phyloP scores from a whole-genome alignment of 2,329 filamentous ascomycete species.

The Cladosporium velox region DNA sequence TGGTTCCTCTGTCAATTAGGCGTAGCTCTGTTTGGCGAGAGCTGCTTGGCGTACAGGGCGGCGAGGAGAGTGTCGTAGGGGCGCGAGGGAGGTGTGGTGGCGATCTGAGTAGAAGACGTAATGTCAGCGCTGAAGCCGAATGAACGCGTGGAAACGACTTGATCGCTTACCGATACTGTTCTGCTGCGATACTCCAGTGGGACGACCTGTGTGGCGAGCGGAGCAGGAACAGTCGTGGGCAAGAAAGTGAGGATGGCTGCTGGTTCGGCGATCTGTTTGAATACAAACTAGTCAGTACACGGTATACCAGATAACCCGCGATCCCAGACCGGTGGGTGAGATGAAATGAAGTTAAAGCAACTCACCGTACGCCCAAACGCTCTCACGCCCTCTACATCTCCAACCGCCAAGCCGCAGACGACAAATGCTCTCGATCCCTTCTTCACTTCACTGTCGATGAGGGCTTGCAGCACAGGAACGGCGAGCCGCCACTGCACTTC shows the following conservation, averaged over 20 bases:
- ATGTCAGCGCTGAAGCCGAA: neutral
- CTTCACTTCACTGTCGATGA: conserved; percentile 1
- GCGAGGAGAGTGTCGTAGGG: conserved; percentile 6
- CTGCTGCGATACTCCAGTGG: neutral
- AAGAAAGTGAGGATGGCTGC: conserved; percentile 1
- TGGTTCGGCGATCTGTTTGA: conserved; percentile 4
- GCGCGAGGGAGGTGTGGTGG: neutral
- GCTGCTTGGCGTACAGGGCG: conserved; percentile 2
- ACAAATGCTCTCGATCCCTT: neutral
- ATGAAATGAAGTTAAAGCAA: neutral
- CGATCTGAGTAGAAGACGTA: neutral
- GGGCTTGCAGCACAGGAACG: neutral
- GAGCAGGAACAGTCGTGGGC: neutral
- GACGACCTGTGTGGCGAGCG: neutral
- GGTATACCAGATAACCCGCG: neutral
- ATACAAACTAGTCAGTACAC: neutral
- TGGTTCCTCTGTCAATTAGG: neutral
- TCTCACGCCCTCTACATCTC: neutral
- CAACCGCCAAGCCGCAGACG: neutral
- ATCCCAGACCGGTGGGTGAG: too few species aligned
- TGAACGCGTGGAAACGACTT: neutral
- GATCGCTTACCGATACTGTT: neutral
- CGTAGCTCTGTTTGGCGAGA: neutral
- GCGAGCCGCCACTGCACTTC: conserved; percentile 8
- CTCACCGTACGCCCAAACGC: conserved; percentile 4